Conservation (phyloP, 2,329 filamentous ascomycete species). For the Apiospora kogelbergensis region DNA sequence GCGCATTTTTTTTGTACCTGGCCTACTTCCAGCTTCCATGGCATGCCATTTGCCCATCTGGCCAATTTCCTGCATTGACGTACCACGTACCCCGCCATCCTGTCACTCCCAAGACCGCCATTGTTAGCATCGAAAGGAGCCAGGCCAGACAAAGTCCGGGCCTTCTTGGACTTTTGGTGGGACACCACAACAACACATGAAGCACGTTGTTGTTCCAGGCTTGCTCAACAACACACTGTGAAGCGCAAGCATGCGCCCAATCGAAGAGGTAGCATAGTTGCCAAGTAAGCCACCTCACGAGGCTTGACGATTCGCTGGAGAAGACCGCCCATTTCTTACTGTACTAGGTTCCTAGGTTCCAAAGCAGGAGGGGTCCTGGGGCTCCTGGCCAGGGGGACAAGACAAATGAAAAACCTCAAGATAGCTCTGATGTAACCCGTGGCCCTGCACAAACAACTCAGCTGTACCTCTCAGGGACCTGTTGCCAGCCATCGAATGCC, state of each 20-base stretch:
- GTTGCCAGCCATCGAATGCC: neutral
- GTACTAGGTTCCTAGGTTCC: neutral
- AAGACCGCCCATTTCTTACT: neutral
- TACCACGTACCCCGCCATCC: constrained; percentile 3
- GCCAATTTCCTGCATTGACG: neutral
- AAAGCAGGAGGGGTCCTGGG: neutral
- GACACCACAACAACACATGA: neutral
- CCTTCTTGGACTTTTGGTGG: neutral
- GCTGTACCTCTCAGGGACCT: neutral
- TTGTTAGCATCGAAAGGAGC: neutral
- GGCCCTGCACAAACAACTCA: constrained; percentile 1
- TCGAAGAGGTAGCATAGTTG: neutral
- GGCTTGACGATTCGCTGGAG: constrained; percentile 5
- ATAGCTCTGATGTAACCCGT: neutral
- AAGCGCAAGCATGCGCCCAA: neutral
- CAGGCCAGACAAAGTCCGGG: neutral
- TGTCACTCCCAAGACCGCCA: neutral
- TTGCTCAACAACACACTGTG: neutral
- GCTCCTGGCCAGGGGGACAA: neutral
- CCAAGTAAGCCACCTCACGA: constrained; percentile 5
- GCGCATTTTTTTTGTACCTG: neutral
- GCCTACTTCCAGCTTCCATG: neutral
- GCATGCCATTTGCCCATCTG: neutral
- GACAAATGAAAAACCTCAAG: neutral
- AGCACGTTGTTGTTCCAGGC: neutral